Base-by-base conservation (phyloP, 1,284 basidiomycete genomes). In the Athelia sp. region DNA sequence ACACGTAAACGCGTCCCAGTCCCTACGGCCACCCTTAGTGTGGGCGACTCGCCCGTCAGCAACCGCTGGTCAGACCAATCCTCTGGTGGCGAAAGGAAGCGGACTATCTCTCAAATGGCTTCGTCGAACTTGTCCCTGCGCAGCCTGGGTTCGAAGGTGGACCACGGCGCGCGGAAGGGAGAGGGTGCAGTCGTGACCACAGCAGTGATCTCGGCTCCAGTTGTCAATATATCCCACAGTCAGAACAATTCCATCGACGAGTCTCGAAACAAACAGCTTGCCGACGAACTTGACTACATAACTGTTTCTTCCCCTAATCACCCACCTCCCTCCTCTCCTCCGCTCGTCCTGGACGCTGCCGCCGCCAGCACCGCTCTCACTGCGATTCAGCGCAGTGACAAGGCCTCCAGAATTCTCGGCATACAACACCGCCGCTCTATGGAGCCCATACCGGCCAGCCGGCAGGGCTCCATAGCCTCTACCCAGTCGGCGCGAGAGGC, bases 361-460 rank as follows among this genome's bases (percentile, higher is more conserved):
- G 23, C 19, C 23, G 43, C 45, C 18, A 38, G 17, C 19, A 21
- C 22, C 17, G 43, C 43, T 8, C 43, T 44, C 23, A 29, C 24
- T 9, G 21, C 23, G 9, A 6, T 35, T 4, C 45, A 14, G 14
- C 45, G 45, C n/a, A 18, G 42, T 14, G 78, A 82, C 60, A 82
- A 90, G 67, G 85, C 87, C 13, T 82, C 86, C 18, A 75, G 85
- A 55, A 73, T 90, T 51, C 78, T 90, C 42, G 87, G 87, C 52
- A 83, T 90, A 56, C 71, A 74, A 46, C 87, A 88, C 62, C 74
- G 78, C 52, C 75, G 71, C 62, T 82, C 81, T 50, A 90, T 90
- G 88, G 87, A 90, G 61, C 87, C 87, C 55, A 84, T 90, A 56
- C 85, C 85, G 38, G 85, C 82, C 22, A 82, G 82, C 13, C 73